Conservation (phyloP, 2,329 filamentous ascomycete species). For the Pseudogymnoascus sp. region DNA sequence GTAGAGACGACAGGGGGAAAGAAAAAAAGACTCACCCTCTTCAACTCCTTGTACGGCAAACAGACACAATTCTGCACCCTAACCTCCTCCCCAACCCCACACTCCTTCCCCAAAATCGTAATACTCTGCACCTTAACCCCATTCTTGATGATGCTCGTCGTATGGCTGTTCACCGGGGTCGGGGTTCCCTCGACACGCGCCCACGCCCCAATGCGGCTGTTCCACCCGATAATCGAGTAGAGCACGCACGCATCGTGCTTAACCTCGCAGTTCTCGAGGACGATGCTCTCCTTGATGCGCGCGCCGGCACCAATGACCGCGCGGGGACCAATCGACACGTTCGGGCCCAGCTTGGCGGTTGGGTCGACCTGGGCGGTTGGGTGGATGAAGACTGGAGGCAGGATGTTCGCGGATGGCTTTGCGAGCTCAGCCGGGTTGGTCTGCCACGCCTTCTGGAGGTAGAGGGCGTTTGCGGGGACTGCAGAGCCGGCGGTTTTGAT, state of each 20-base stretch:
- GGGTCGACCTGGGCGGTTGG: constrained; percentile 84
- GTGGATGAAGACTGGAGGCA: constrained; percentile 92
- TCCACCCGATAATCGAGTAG: constrained; percentile 96
- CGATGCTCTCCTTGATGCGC: constrained; percentile 90
- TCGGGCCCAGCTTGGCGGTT: constrained; percentile 91
- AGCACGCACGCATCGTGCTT: constrained; percentile 94
- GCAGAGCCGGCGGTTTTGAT: constrained; percentile 98
- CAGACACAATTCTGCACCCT: constrained; percentile 97
- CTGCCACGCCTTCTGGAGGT: constrained; percentile 90
- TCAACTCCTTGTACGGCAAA: constrained; percentile 94
- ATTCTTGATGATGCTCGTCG: constrained; percentile 92
- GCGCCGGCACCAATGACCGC: constrained; percentile 76
- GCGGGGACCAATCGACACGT: constrained; percentile 91
- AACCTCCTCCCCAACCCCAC: constrained; percentile 84
- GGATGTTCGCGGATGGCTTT: constrained; percentile 73
- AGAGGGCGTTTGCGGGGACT: constrained; percentile 91
- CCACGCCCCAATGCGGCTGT: constrained; percentile 94
- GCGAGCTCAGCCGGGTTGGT: constrained; percentile 72
- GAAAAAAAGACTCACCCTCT: constrained; percentile 59
- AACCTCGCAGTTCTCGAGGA: constrained; percentile 89
- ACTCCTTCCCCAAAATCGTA: constrained; percentile 95
- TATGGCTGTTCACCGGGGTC: constrained; percentile 77
- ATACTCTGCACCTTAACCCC: constrained; percentile 98
- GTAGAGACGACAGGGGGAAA: not conserved
- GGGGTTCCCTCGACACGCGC: constrained; percentile 93